phyloP scores from a whole-genome alignment of 164 flowering plant species.

The Cinnamomum micranthum region DNA sequence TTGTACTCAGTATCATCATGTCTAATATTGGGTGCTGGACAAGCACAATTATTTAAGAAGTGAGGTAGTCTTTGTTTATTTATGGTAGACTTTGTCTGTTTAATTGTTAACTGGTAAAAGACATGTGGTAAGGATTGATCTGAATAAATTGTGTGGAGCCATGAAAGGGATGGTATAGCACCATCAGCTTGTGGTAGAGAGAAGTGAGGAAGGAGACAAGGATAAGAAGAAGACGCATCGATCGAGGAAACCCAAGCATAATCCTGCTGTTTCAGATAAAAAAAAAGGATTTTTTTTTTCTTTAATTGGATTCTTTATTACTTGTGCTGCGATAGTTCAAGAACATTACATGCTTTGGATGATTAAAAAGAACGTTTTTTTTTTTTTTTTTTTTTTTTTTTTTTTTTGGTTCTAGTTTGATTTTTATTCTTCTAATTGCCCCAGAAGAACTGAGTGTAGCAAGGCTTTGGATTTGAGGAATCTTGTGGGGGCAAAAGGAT shows the following conservation, averaged over 20 bases:
- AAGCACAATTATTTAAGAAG: too few relatives aligned
- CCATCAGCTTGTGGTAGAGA: conserved; percentile 25
- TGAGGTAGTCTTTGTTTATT: too few relatives aligned
- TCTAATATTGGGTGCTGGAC: too few relatives aligned
- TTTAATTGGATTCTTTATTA: not conserved
- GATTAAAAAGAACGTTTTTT: not conserved
- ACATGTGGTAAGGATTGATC: too few relatives aligned
- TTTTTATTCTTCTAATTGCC: not conserved
- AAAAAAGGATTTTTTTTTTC: not conserved
- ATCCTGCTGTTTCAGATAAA: conserved; percentile 40
- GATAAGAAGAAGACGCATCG: conserved; percentile 69
- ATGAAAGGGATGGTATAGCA: conserved; percentile 29
- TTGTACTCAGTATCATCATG: too few relatives aligned
- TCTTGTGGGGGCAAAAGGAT: not conserved
- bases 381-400: too few relatives aligned
- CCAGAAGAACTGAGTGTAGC: not conserved
- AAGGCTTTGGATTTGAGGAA: not conserved
- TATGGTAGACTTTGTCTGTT: too few relatives aligned
- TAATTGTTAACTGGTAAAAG: too few relatives aligned
- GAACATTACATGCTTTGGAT: not conserved
- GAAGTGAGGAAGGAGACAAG: conserved; percentile 38
- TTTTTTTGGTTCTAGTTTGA: too few relatives aligned
- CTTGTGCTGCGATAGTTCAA: not conserved
- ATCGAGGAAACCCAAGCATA: conserved; percentile 44
- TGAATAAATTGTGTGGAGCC: not conserved